These are phyloP conservation scores for Kwoniella dejecticola DNA, from an alignment of 768 basidiomycete genomes.

Conservation along the genomic window DNA sequence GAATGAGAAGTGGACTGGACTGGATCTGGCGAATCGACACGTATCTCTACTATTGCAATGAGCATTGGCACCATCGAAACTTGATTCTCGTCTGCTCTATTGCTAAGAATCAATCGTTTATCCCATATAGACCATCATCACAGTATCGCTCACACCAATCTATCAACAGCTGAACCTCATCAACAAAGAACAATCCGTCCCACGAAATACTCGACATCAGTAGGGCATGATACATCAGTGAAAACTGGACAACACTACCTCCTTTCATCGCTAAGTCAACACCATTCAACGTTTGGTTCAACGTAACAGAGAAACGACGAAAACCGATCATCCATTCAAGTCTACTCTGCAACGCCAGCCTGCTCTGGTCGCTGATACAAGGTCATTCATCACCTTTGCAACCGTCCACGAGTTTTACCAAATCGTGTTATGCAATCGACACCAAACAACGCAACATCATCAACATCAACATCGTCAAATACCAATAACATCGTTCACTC, in stretches of 20 bases:
- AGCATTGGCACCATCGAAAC: no score
- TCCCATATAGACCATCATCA: no score
- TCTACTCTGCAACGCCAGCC: not conserved
- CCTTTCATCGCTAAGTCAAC: not conserved
- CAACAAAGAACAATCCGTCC: no score
- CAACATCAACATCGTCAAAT: not conserved
- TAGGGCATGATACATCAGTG: no score
- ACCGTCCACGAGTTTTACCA: not conserved
- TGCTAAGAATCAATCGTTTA: no score
- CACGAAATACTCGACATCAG: no score
- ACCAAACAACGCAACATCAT: not conserved
- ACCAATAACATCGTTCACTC: not conserved
- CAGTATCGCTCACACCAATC: no score
- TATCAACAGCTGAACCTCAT: no score
- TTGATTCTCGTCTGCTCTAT: no score
- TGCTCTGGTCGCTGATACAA: not conserved
- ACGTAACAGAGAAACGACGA: not conserved
- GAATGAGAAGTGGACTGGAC: no score
- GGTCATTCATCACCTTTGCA: not conserved
- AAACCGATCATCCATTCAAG: constrained; percentile 1
- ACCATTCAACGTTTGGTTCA: not conserved
- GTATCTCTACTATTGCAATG: no score
- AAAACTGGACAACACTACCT: not conserved
- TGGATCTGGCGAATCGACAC: no score
- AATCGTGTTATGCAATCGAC: constrained; percentile 10